Percentiles rank a stretch among this genome's conserved stretches.
Conservation (phyloP, 768 basidiomycete species). For the Tulasnella sp. region DNA sequence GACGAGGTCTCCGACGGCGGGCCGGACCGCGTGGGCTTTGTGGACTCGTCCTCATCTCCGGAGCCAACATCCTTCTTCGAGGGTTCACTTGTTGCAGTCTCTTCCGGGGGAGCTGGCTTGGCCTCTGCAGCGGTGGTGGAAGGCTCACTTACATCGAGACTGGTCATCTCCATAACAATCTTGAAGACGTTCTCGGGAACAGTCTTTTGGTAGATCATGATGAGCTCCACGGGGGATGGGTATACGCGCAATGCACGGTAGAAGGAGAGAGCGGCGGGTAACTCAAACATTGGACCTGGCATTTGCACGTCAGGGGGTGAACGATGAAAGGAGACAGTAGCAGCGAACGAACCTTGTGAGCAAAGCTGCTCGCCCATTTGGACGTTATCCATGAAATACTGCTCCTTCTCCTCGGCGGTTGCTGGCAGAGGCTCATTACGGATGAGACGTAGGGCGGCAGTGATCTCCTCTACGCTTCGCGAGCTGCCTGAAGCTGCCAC, state of each 20-base stretch:
- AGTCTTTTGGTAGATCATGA: slow-evolving; percentile 91
- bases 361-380: slow-evolving; percentile 81
- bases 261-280: slow-evolving; percentile 84
- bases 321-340: neutral
- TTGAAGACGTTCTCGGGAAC: slow-evolving; percentile 78
- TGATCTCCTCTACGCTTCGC: slow-evolving; percentile 53
- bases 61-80: slow-evolving; percentile 28
- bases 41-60: slow-evolving; percentile 50
- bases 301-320: slow-evolving; percentile 8
- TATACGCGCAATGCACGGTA: slow-evolving; percentile 92
- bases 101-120: slow-evolving; percentile 2
- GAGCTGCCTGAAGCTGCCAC: slow-evolving; percentile 38
- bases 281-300: slow-evolving; percentile 69
- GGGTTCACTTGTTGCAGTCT: neutral
- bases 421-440: slow-evolving; percentile 65
- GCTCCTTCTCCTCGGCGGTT: slow-evolving; percentile 73
- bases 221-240: slow-evolving; percentile 89
- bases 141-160: slow-evolving; percentile 74
- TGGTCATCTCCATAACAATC: slow-evolving; percentile 78
- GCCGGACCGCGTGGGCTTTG: slow-evolving; percentile 48
- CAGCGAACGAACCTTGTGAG: slow-evolving; percentile 56
- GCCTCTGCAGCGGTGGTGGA: slow-evolving; percentile 35
- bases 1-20: slow-evolving; percentile 85
- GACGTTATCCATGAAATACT: slow-evolving; percentile 89
- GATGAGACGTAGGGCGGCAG: slow-evolving; percentile 60